These are phyloP conservation scores for Colletotrichum liriopes DNA, from an alignment of 2,329 filamentous ascomycete species.

Conservation along the genomic window DNA sequence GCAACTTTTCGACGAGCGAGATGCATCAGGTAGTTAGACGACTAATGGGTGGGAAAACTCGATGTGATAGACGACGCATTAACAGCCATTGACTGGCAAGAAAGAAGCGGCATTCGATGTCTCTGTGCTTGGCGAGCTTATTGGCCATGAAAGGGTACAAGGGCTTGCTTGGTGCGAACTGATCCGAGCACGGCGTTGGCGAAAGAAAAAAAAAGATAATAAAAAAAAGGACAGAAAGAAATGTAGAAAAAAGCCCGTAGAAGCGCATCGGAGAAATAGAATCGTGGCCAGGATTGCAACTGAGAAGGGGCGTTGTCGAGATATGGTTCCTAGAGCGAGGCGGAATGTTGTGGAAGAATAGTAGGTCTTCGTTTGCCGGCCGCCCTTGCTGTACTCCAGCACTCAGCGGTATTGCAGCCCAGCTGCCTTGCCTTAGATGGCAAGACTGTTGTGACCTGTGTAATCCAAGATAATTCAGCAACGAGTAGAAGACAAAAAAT, in stretches of 20 bases:
- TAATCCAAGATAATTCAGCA: not conserved
- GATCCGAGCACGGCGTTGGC: not conserved
- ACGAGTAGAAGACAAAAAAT: not conserved
- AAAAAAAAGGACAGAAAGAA: not conserved
- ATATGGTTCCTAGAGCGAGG: not conserved
- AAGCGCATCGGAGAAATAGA: not conserved
- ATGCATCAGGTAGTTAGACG: not conserved
- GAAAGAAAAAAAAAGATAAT: not conserved
- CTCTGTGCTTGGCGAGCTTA: not conserved
- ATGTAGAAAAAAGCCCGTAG: not conserved
- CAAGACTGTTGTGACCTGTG: not conserved
- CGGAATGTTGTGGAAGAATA: not conserved
- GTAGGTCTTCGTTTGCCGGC: not conserved
- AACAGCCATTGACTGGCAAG: not conserved
- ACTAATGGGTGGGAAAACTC: not conserved
- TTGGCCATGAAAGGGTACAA: not conserved
- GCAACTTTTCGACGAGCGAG: not conserved
- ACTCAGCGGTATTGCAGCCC: no score
- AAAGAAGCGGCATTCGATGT: not conserved
- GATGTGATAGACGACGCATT: not conserved
- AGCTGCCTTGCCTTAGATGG: not conserved
- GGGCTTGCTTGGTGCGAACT: not conserved
- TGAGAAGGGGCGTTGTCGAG: not conserved
- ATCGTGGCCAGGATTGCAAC: not conserved
- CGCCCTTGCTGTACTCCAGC: not conserved